Evolutionary conservation across 257 asterid genomes (phyloP), one percentile per base, ranked within the genome.

Genomic region (Catharanthus roseus): DNA sequence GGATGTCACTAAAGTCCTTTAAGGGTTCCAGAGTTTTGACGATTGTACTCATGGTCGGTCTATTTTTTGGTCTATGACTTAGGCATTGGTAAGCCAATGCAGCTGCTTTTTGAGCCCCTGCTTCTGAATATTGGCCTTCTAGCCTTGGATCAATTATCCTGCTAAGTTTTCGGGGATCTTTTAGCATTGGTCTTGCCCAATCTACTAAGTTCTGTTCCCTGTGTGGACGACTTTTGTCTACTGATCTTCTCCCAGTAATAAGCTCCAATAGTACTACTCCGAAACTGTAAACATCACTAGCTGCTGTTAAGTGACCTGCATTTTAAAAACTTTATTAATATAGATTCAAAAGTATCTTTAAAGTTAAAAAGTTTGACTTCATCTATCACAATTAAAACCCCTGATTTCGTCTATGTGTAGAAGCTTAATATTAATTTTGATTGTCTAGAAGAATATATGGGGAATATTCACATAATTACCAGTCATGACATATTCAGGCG

Each of bases 291-390:
- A 93, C 97, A 58, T 93, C 98, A 63, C 98, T 93, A 6, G 95
- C 95, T 24, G 98, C 85, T 2, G 97, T 90, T 72, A 93, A 65
- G 73, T 92, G 98, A 60, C 98, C 97, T 87, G 82, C n/a, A n/a
- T n/a, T n/a, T n/a, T n/a, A n/a, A n/a, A n/a, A n/a, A n/a, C n/a
- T n/a, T n/a, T n/a, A n/a, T n/a, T n/a, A n/a, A n/a, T n/a, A n/a
- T n/a, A n/a, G n/a, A n/a, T n/a, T n/a, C n/a, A n/a, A n/a, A n/a
- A n/a, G n/a, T n/a, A n/a, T n/a, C n/a, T n/a, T n/a, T 51, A 68
- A 2, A 11, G 24, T 26, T 31, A 50, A 42, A 51, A n/a, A n/a
- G n/a, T 68, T 69, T 53, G 4, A 34, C 60, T 51, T 12, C 24
- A 18, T 56, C 24, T 36, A 5, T 56, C 36, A 28, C 28, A 24